phyloP scores from a whole-genome alignment of 2,329 filamentous ascomycete genomes.

The Metarhizium guizhouense region DNA sequence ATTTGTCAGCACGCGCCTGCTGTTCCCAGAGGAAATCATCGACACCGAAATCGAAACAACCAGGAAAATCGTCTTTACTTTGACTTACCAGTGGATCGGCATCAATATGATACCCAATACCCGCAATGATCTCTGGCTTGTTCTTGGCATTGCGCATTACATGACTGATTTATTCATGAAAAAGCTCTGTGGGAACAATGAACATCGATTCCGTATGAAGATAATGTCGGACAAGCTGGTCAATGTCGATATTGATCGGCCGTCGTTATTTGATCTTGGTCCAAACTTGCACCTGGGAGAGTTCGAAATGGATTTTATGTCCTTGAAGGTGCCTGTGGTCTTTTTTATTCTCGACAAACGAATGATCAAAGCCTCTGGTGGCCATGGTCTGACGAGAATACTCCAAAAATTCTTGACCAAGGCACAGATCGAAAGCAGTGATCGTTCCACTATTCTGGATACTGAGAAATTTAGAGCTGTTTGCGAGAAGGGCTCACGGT shows the following conservation, averaged over 20 bases:
- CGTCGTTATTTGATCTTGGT: constrained; percentile 75
- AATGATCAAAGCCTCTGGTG: constrained; percentile 72
- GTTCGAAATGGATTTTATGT: constrained; percentile 84
- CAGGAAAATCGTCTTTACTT: constrained; percentile 68
- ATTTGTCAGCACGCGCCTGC: constrained; percentile 75
- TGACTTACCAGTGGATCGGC: constrained; percentile 90
- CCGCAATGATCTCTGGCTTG: constrained; percentile 76
- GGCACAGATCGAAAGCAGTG: constrained; percentile 56
- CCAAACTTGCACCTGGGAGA: constrained; percentile 68
- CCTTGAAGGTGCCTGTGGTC: constrained; percentile 81
- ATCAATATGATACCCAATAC: constrained; percentile 84
- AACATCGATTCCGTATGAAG: constrained; percentile 87
- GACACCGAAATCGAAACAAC: constrained; percentile 79
- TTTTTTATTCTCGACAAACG: constrained; percentile 90
- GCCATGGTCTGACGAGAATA: constrained; percentile 76
- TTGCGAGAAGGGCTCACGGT: constrained; percentile 83
- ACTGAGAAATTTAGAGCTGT: constrained; percentile 68
- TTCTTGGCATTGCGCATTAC: constrained; percentile 84
- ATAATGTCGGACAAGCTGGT: constrained; percentile 72
- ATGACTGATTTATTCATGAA: constrained; percentile 93
- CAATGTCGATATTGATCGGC: constrained; percentile 70
- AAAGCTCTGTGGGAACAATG: constrained; percentile 85
- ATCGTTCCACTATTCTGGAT: constrained; percentile 64
- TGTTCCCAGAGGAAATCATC: constrained; percentile 78
- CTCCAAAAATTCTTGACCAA: constrained; percentile 80